Base-by-base conservation (phyloP, 345 rosid genomes). In the Arabis alpina region DNA sequence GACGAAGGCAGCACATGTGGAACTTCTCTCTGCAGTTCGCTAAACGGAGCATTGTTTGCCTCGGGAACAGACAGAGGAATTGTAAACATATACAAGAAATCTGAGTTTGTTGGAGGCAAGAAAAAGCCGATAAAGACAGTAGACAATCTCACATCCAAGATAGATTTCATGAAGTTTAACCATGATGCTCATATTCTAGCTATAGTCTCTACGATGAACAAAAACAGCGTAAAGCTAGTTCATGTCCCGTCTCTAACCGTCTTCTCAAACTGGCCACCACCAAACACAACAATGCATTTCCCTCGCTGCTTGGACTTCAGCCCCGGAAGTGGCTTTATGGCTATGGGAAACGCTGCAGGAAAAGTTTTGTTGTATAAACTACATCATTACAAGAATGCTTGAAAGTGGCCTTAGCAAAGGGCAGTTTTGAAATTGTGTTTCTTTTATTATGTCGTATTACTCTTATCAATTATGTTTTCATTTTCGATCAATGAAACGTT, bases 241-340 rank as follows among this genome's bases (percentile, higher is more conserved):
- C 96, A 90, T 23, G 77, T 88, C 10, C 97, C 93, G 0, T 82
- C 96, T 16, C 79, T 79, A 65, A 86, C 90, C 0, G 88, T 82
- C 1, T 90, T 87, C 79, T 90, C 93, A 6, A 94, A 88, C 82
- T 93, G 90, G 90, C 92, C 94, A 10, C 89, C 88, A 6, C 74
- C 81, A 15, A 91, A 89, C 54, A 67, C 49, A 39, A 71, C 77
- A 13, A 44, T 91, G 49, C 86, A 83, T 25, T 85, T 84, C 71
- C 96, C 96, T 42, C 87, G 89, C 3, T 86, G 96, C 65, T n/a
- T 91, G 80, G 97, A 93, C 78, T 89, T 91, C 78, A 93, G 96
- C 65, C 98, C 95, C 2, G 95, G 89, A 44, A 85, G 97, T 72
- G 97, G 98, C 15, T 93, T 91, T 80, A 83, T 89, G 92, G 98